phyloP scores from a whole-genome alignment of 108 stramenopile genomes.

The Conticribra guillardii region DNA sequence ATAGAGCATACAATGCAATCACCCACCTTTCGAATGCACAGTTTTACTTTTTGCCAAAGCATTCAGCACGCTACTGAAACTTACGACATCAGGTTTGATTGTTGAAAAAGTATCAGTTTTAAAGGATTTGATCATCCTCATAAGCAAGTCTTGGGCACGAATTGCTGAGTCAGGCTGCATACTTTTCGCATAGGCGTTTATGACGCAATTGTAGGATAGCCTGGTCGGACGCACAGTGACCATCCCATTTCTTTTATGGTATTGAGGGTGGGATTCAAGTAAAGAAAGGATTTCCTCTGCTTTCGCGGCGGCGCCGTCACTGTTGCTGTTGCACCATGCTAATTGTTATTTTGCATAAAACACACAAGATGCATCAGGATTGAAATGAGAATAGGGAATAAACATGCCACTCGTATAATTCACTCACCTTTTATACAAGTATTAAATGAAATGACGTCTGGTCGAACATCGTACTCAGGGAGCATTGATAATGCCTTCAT shows the following conservation, averaged over 20 bases:
- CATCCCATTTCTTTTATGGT: constrained; percentile 33
- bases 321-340: constrained; percentile 65
- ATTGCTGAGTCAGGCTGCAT: constrained; percentile 39
- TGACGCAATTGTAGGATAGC: constrained; percentile 65
- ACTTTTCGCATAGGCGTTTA: constrained; percentile 66
- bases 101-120: constrained; percentile 41
- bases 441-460: constrained; percentile 75
- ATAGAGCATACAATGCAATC: background rate
- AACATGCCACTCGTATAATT: constrained; percentile 23
- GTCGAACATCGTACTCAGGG: constrained; percentile 47
- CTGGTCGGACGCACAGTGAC: constrained; percentile 58
- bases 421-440: constrained; percentile 49
- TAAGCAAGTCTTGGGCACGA: constrained; percentile 55
- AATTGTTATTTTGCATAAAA: constrained; percentile 40
- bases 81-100: constrained; percentile 60
- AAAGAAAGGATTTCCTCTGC: constrained; percentile 62
- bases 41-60: constrained; percentile 68
- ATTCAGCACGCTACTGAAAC: constrained; percentile 67
- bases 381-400: background rate
- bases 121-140: constrained; percentile 56
- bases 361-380: constrained; percentile 47
- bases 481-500: constrained; percentile 55
- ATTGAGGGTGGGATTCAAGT: constrained; percentile 51
- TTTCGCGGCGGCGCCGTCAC: constrained; percentile 55
- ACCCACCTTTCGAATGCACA: constrained; percentile 44